These are phyloP conservation scores for Thelonectria discophora DNA, from an alignment of 2,329 filamentous ascomycete species.

Conservation along the genomic window DNA sequence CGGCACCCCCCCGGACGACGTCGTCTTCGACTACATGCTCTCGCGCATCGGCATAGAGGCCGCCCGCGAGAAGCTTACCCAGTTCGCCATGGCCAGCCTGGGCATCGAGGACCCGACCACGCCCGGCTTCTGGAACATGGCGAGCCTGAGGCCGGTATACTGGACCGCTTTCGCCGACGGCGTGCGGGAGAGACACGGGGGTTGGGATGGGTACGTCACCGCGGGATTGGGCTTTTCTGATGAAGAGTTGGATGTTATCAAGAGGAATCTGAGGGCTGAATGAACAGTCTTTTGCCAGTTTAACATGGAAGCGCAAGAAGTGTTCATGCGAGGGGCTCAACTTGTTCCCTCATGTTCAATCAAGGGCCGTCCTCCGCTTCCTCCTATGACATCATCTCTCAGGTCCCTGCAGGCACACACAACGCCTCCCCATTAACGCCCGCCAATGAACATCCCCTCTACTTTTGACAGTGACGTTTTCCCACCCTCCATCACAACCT, in stretches of 20 bases:
- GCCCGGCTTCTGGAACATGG: constrained; percentile 60
- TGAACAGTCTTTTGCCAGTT: background rate
- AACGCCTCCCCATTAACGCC: constrained; percentile 11
- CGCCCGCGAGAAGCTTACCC: constrained; percentile 57
- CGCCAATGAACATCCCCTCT: constrained; percentile 30
- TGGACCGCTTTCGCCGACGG: constrained; percentile 58
- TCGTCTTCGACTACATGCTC: constrained; percentile 61
- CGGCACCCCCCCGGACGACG: constrained; percentile 53
- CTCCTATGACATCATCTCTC: constrained; percentile 39
- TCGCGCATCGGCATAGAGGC: constrained; percentile 63
- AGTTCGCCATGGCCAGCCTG: constrained; percentile 51
- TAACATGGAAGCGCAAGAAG: background rate
- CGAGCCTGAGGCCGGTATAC: constrained; percentile 53
- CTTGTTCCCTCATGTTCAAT: background rate
- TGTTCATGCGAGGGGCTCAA: background rate
- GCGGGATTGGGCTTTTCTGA: constrained; percentile 55
- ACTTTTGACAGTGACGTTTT: constrained; percentile 32
- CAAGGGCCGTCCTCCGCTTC: background rate
- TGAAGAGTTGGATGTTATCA: constrained; percentile 57
- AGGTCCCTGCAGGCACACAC: constrained; percentile 32
- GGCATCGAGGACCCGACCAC: constrained; percentile 49
- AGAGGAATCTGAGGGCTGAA: constrained; percentile 51
- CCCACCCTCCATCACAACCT: background rate
- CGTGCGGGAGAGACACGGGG: constrained; percentile 55
- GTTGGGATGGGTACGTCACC: constrained; percentile 60